Evolutionary conservation across 306 rosid genomes (phyloP).

Genomic region (Ammopiptanthus mongolicus): DNA sequence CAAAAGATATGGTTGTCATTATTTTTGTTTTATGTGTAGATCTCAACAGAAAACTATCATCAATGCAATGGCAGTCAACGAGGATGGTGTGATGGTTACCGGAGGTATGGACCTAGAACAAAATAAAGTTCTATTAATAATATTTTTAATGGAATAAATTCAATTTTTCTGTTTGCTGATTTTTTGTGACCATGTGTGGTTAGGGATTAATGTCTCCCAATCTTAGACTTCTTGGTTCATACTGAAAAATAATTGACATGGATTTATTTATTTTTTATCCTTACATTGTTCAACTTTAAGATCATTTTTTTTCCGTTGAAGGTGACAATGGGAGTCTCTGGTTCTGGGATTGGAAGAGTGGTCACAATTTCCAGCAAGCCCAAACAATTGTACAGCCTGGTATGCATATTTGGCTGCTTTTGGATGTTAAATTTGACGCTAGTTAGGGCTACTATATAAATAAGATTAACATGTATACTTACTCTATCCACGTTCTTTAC

Average conservation of each 20-base stretch:
- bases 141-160: background rate
- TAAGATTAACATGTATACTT: background rate
- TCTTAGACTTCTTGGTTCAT: background rate
- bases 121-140: background rate
- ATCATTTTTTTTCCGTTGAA: constrained; percentile 13
- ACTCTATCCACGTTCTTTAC: background rate
- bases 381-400: constrained; percentile 98
- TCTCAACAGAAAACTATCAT: constrained; percentile 97
- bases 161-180: background rate
- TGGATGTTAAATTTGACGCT: background rate
- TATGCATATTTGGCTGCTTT: constrained; percentile 22
- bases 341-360: constrained; percentile 99
- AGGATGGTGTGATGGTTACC: constrained; percentile 89
- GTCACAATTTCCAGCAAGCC: constrained; percentile 90
- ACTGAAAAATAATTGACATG: background rate
- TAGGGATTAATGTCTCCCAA: background rate
- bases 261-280: background rate
- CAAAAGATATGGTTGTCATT: background rate
- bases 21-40: constrained; percentile 36
- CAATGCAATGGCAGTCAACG: constrained; percentile 95
- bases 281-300: background rate
- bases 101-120: constrained; percentile 66
- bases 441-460: background rate
- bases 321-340: constrained; percentile 98
- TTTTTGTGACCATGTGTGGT: background rate